Evolutionary conservation across 1,139 yeast species (phyloP).

Genomic region (Lodderomyces metapsilosis): DNA sequence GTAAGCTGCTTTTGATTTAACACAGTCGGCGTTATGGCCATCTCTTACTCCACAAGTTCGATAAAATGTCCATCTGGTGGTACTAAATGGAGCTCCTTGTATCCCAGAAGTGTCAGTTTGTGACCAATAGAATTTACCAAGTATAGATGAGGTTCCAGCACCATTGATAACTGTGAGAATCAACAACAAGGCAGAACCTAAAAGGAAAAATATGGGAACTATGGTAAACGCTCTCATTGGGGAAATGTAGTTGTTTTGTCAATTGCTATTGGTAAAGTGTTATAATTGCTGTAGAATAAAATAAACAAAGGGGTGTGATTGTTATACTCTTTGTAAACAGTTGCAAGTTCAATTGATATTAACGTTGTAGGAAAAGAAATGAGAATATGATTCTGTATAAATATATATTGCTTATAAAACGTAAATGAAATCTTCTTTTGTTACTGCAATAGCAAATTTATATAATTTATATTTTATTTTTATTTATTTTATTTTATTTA

Average conservation of each 20-base stretch:
- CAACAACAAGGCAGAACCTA: slow-evolving; percentile 51
- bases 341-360: too few species aligned
- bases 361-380: too few species aligned
- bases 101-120: slow-evolving; percentile 65
- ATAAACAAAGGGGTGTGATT: too few species aligned
- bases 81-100: slow-evolving; percentile 25
- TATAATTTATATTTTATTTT: background rate
- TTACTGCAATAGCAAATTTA: background rate
- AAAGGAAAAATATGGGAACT: slow-evolving; percentile 30
- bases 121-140: slow-evolving; percentile 66
- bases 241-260: too few species aligned
- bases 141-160: slow-evolving; percentile 42
- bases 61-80: slow-evolving; percentile 70
- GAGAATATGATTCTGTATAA: too few species aligned
- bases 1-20: slow-evolving; percentile 51
- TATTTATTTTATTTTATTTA: background rate
- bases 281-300: too few species aligned
- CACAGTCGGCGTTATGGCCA: slow-evolving; percentile 45
- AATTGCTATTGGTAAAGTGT: too few species aligned
- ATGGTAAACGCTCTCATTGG: slow-evolving; percentile 14
- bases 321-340: too few species aligned
- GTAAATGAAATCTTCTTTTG: background rate
- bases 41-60: slow-evolving; percentile 50
- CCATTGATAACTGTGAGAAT: slow-evolving; percentile 69
- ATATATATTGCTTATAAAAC: too few species aligned